Percentiles rank a stretch among this genome's conserved stretches.
phyloP scores from a whole-genome alignment of 768 basidiomycete genomes.

The Daedaleopsis sinensis region DNA sequence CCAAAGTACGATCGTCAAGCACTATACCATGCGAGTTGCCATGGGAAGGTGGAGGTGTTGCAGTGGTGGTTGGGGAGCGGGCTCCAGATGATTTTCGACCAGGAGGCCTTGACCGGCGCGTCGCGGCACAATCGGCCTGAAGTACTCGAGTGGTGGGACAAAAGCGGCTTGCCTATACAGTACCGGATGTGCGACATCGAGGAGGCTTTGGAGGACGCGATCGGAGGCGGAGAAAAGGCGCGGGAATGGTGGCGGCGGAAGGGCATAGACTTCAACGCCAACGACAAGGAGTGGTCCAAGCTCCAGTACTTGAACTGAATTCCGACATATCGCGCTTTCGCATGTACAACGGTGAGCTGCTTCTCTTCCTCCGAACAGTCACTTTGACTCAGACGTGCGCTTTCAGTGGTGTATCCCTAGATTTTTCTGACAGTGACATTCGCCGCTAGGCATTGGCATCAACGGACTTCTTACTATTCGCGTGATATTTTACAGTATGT shows the following conservation, averaged over 20 bases:
- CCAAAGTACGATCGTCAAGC: constrained; percentile 79
- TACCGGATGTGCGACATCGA: constrained; percentile 93
- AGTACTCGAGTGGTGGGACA: constrained; percentile 89
- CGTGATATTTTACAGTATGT: not conserved
- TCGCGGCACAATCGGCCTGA: constrained; percentile 82
- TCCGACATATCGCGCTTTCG: not conserved
- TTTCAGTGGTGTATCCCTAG: not conserved
- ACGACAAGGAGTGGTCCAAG: constrained; percentile 90
- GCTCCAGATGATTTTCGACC: constrained; percentile 77
- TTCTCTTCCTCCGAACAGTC: not conserved
- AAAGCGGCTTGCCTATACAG: constrained; percentile 74
- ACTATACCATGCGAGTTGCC: constrained; percentile 76
- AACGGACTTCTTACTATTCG: not conserved
- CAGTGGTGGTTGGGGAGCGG: constrained; percentile 86
- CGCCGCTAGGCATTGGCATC: not conserved
- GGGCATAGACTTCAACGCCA: constrained; percentile 82
- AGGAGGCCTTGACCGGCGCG: constrained; percentile 77
- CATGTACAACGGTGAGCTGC: not conserved
- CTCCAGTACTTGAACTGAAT: constrained; percentile 65
- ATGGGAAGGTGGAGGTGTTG: constrained; percentile 78
- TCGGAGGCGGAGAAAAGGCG: constrained; percentile 75
- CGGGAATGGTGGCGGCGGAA: constrained; percentile 81
- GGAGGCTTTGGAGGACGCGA: constrained; percentile 87
- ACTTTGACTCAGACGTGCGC: not conserved
- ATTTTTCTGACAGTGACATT: not conserved